Percentiles rank a stretch among this genome's conserved stretches.
These are phyloP conservation scores for Excoecaria cochinchinensis DNA, from an alignment of 345 rosid species.

Conservation along the genomic window DNA sequence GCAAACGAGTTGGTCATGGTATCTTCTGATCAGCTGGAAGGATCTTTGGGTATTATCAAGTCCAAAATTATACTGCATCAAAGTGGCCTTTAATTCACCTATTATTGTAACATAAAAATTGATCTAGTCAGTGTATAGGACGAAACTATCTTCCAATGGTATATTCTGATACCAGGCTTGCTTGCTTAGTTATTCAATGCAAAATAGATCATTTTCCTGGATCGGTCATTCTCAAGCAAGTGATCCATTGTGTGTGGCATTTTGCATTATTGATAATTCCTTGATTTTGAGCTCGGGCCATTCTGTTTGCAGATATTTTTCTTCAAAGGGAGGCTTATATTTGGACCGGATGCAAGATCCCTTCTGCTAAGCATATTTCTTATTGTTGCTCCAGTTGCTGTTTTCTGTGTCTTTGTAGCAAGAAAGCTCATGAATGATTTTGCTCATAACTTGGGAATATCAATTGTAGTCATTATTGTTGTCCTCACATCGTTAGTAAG, in stretches of 20 bases:
- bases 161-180: neutral
- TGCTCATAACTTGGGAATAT: slow-evolving; percentile 65
- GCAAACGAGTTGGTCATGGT: neutral
- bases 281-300: neutral
- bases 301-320: slow-evolving; percentile 62
- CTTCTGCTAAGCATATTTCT: slow-evolving; percentile 59
- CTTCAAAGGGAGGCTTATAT: slow-evolving; percentile 75
- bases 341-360: slow-evolving; percentile 91
- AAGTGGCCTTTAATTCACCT: neutral
- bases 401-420: slow-evolving; percentile 80
- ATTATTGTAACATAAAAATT: neutral
- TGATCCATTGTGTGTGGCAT: neutral
- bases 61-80: neutral
- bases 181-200: neutral
- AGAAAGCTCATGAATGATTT: slow-evolving; percentile 66
- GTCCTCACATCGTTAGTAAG: slow-evolving; percentile 58
- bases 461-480: slow-evolving; percentile 50
- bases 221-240: neutral
- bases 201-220: neutral
- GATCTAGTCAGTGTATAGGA: neutral
- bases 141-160: slow-evolving; percentile 2
- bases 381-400: slow-evolving; percentile 63
- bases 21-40: neutral
- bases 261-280: slow-evolving; percentile 2
- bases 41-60: neutral